A percentile compares a stretch with the other conserved stretches of the same genome.
These are phyloP conservation scores for Cercospora beticola DNA, from an alignment of 2,329 filamentous ascomycete species.

Conservation along the genomic window DNA sequence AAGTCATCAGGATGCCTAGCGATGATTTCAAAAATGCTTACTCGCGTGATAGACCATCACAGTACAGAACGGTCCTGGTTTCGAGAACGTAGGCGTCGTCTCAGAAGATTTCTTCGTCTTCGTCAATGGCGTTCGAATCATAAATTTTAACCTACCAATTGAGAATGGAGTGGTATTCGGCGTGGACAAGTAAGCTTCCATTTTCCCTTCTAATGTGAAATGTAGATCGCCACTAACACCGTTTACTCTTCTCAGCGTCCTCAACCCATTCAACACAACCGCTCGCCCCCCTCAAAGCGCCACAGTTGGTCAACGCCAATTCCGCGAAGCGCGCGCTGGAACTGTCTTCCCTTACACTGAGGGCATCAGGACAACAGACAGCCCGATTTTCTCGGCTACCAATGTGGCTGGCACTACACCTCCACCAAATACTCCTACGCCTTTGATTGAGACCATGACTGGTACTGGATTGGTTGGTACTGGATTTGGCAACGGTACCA, in stretches of 20 bases:
- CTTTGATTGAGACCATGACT: slow-evolving; percentile 1
- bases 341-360: background rate
- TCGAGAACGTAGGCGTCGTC: background rate
- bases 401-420: background rate
- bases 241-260: background rate
- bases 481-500: background rate
- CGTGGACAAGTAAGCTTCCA: background rate
- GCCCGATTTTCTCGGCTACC: background rate
- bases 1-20: background rate
- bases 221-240: background rate
- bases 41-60: too few species aligned
- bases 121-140: background rate
- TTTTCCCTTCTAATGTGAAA: background rate
- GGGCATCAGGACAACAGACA: slow-evolving; percentile 1
- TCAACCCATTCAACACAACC: slow-evolving; percentile 1
- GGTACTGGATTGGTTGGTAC: background rate
- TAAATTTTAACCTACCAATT: background rate
- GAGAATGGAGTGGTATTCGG: background rate
- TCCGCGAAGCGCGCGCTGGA: background rate
- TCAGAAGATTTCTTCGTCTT: background rate
- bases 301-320: background rate
- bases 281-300: background rate
- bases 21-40: too few species aligned
- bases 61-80: background rate
- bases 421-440: background rate